Conservation (phyloP, 2,329 filamentous ascomycete species). For the Fusarium beomiforme region DNA sequence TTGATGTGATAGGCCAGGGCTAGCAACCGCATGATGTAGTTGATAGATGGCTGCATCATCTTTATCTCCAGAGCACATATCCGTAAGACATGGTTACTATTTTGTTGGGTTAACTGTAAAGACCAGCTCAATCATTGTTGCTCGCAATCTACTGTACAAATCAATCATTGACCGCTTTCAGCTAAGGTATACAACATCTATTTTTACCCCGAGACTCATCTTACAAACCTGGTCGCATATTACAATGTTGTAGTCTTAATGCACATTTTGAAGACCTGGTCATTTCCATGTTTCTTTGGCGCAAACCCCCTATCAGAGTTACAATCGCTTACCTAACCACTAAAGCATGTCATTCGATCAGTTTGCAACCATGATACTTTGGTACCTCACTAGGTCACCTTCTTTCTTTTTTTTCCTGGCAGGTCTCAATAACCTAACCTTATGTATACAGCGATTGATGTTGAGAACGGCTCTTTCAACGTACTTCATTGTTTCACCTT, state of each 20-base stretch:
- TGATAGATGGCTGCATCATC: slow-evolving; percentile 2
- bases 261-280: slow-evolving; percentile 1
- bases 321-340: slow-evolving; percentile 10
- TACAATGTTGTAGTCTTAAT: slow-evolving; percentile 14
- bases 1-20: slow-evolving; percentile 6
- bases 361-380: background rate
- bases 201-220: background rate
- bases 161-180: slow-evolving; percentile 20
- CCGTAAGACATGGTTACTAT: background rate
- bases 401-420: no score
- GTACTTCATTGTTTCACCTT: no score
- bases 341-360: background rate
- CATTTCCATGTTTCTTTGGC: background rate
- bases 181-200: background rate
- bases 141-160: background rate
- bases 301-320: background rate
- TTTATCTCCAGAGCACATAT: background rate
- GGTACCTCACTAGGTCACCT: background rate
- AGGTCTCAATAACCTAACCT: background rate
- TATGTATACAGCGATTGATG: background rate
- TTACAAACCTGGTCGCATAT: slow-evolving; percentile 15
- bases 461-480: background rate
- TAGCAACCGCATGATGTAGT: slow-evolving; percentile 15
- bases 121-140: background rate
- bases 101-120: background rate